phyloP scores from a whole-genome alignment of 495 filamentous ascomycete species.

The Cercophora newfieldiana region DNA sequence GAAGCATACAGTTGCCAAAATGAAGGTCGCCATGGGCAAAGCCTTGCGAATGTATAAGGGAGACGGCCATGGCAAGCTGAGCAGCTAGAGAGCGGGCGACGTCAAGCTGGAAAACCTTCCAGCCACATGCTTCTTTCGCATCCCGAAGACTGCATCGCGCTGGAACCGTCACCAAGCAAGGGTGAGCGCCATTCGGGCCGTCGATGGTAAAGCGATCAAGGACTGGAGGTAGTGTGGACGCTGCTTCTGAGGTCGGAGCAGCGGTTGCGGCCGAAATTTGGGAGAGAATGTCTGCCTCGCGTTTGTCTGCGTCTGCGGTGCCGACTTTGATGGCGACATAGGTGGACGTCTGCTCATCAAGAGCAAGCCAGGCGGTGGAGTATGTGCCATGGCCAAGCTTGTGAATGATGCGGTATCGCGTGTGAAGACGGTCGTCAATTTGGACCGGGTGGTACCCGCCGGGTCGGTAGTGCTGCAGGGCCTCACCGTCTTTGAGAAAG shows the following conservation, averaged over 20 bases:
- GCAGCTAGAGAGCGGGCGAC: constrained; percentile 44
- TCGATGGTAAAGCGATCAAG: constrained; percentile 44
- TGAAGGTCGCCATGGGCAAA: constrained; percentile 45
- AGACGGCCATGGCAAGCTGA: constrained; percentile 38
- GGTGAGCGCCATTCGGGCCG: constrained; percentile 48
- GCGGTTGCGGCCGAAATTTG: constrained; percentile 8
- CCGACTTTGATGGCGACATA: constrained; percentile 35
- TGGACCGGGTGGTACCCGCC: constrained; percentile 48
- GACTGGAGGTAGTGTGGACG: constrained; percentile 32
- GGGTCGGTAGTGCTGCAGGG: constrained; percentile 33
- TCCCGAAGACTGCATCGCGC: constrained; percentile 34
- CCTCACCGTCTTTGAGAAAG: constrained; percentile 27
- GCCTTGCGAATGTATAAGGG: constrained; percentile 38
- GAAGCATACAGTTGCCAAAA: constrained; percentile 38
- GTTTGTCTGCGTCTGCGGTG: constrained; percentile 14
- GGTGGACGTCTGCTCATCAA: constrained; percentile 25
- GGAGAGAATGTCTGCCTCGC: constrained; percentile 18
- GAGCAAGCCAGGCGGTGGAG: constrained; percentile 49
- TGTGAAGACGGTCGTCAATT: constrained; percentile 37
- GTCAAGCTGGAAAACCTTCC: constrained; percentile 41
- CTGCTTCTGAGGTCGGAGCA: constrained; percentile 1
- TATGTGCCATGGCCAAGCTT: constrained; percentile 47
- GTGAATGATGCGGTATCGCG: constrained; percentile 41
- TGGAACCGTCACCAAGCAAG: constrained; percentile 39
- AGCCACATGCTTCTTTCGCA: constrained; percentile 34